Evolutionary conservation across 2,329 filamentous ascomycete species (phyloP), one percentile per base, ranked within the genome.

Genomic region (Leptosphaerulina australis): DNA sequence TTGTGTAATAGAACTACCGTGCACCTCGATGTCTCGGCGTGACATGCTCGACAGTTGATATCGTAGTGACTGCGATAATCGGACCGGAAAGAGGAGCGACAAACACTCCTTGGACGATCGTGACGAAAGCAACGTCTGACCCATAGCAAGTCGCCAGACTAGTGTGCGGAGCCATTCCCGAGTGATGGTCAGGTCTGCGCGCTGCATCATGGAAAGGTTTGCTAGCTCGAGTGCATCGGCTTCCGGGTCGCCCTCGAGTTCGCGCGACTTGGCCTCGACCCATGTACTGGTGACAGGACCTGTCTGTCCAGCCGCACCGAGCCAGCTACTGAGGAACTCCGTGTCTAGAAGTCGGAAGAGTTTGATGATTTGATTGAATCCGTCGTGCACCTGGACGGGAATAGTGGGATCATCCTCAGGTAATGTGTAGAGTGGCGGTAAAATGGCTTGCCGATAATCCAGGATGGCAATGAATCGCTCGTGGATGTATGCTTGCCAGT

Each of bases 401-500:
- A 77, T 66, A 3, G 65, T 68, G 8, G 69, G 62, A 51, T 78
- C 77, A 43, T 71, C 67, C 35, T 76, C 73, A 0, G 76, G 76
- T 5, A 75, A 62, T 2, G 60, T 61, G 10, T 66, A 64, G 14
- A 77, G 66, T 10, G 74, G 72, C 5, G 67, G 69, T n/a, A 78
- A 59, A 8, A 74, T 72, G 4, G 73, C 69, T n/a, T 67, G 71
- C 4, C 76, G 76, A 33, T 80, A 80, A 29, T 80, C 76, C 3
- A 79, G 69, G 20, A 83, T 77, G 25, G 78, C 77, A n/a, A 81
- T 60, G 59, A 83, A 83, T 12, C 82, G 76, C 60, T 83, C 81
- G 51, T 83, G 80, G 24, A 83, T 80, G 56, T 79, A 83, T 10
- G 76, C 76, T 54, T 81, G 76, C 80, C 81, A 83, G 62, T 83